Base-by-base conservation (phyloP, 805 yeast genomes). In the Wickerhamomyces mucosus region DNA sequence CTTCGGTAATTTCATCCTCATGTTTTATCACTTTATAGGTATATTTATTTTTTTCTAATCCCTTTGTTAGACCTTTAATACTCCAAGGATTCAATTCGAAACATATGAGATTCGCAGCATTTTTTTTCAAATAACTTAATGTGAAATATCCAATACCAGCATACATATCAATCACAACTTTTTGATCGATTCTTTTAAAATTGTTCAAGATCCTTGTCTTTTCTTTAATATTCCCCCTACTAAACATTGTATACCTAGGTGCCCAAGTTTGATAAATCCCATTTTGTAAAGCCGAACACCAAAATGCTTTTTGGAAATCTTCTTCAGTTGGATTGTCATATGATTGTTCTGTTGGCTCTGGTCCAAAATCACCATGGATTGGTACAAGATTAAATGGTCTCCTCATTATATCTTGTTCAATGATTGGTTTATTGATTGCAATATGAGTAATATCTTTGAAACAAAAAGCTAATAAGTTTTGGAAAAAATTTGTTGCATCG, bases 41-140 rank as follows among this genome's bases (percentile, higher is more conserved):
- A 47, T 66, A 60, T 8, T 56, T 53, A 40, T 75, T 79, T 3
- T 42, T 49, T 3, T 34, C 24, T 5, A 78, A 64, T 1, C 86
- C 86, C 26, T 73, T 58, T 3, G 55, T 44, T 23, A 84, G 59
- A 0, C 94, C 95, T 41, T 76, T 74, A 4, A 79, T 66, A 27
- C 89, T 79, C 92, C 92, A 83, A 3, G 84, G 81, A 44, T 85
- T 84, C 27, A 84, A 53, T 39, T 84, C 95, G 84, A 94, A 84
- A 46, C 94, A 76, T 29, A 75, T 65, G 1, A 82, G 55, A 13
- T 56, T 50, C 7, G 55, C 45, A 2, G 85, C 83, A 1, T 67
- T 65, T 18, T 63, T 58, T 29, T 59, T 60, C 27, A 80, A 57
- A 46, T 85, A 84, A 28, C 82, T 65, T 17, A 85, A 56, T 6